A percentile compares a stretch with the other conserved stretches of the same genome.
These are phyloP conservation scores for Pseudozyma pruni DNA, from an alignment of 1,284 basidiomycete species.

Conservation along the genomic window DNA sequence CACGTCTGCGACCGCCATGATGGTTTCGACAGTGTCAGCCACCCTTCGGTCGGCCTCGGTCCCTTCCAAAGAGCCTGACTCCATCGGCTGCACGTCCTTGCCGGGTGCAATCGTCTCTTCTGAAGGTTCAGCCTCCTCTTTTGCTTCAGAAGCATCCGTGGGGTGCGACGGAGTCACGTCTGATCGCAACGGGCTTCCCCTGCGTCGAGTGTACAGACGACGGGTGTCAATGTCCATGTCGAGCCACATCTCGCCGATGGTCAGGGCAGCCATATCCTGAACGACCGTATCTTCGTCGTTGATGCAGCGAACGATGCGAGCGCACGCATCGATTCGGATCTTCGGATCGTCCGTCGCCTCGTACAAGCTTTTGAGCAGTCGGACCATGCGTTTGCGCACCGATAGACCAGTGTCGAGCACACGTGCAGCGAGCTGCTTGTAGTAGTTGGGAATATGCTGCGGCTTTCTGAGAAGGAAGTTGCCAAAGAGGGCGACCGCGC, in stretches of 20 bases:
- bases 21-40: constrained; percentile 75
- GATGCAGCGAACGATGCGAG: constrained; percentile 83
- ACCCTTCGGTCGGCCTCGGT: constrained; percentile 29
- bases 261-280: constrained; percentile 84
- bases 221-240: constrained; percentile 39
- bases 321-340: constrained; percentile 82
- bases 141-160: constrained; percentile 1
- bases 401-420: constrained; percentile 91
- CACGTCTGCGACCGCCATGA: constrained; percentile 83
- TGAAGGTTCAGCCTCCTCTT: not conserved
- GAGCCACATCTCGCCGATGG: constrained; percentile 91
- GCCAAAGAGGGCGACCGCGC: constrained; percentile 92
- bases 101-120: not conserved
- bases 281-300: constrained; percentile 92
- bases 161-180: constrained; percentile 4
- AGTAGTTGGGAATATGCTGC: constrained; percentile 84
- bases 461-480: constrained; percentile 91
- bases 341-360: constrained; percentile 73
- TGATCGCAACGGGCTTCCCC: constrained; percentile 15
- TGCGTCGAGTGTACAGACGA: constrained; percentile 21
- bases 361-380: constrained; percentile 86
- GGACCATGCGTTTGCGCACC: constrained; percentile 94
- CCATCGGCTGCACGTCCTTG: not conserved
- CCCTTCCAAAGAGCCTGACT: constrained; percentile 11
- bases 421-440: constrained; percentile 83